These are phyloP conservation scores for Lasiosphaeriaceae sp. DNA, from an alignment of 495 filamentous ascomycete species.

Conservation along the genomic window DNA sequence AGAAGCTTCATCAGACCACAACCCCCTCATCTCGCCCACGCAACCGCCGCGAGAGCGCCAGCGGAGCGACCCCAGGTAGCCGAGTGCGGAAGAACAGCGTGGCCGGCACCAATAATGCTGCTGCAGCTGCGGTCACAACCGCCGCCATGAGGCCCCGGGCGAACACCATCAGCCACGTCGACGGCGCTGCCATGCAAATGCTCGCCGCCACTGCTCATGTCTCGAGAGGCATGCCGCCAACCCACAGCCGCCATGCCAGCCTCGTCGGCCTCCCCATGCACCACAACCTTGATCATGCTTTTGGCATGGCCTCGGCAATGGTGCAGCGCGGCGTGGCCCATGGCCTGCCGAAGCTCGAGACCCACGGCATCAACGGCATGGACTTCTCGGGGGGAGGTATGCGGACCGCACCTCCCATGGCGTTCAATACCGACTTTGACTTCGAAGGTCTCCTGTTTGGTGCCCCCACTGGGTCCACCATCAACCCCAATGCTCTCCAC, in stretches of 20 bases:
- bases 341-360: slow-evolving; percentile 80
- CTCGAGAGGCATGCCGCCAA: slow-evolving; percentile 54
- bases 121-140: slow-evolving; percentile 37
- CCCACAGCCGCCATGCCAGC: slow-evolving; percentile 60
- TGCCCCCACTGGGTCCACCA: slow-evolving; percentile 57
- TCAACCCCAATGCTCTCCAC: slow-evolving; percentile 95
- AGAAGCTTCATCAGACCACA: slow-evolving; percentile 97
- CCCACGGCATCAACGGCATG: slow-evolving; percentile 51
- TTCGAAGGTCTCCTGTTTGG: slow-evolving; percentile 72
- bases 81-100: slow-evolving; percentile 91
- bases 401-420: slow-evolving; percentile 74
- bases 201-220: slow-evolving; percentile 52
- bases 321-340: slow-evolving; percentile 60
- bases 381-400: slow-evolving; percentile 63
- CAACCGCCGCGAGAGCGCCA: slow-evolving; percentile 85
- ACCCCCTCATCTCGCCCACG: slow-evolving; percentile 84
- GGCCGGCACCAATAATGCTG: slow-evolving; percentile 47
- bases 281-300: slow-evolving; percentile 46
- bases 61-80: slow-evolving; percentile 59
- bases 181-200: slow-evolving; percentile 67
- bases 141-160: slow-evolving; percentile 79
- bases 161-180: slow-evolving; percentile 96
- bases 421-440: slow-evolving; percentile 69
- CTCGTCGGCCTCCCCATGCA: slow-evolving; percentile 62
- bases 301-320: slow-evolving; percentile 66